phyloP scores from a whole-genome alignment of 139 green algal species.

The Zygnema cylindricum region DNA sequence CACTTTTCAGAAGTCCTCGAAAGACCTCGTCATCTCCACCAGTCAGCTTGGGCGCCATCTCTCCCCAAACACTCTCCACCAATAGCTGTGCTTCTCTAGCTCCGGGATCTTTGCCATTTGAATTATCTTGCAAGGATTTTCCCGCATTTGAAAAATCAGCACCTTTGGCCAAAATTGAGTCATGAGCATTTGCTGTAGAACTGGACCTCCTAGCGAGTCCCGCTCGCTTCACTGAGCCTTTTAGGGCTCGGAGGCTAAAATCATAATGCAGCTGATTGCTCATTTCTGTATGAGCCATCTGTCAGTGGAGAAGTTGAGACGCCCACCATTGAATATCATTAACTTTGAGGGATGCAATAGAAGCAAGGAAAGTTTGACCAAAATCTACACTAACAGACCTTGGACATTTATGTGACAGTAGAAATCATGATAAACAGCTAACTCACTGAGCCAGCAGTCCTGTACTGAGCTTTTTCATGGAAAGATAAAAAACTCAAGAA shows the following conservation, averaged over 20 bases:
- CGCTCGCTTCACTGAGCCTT: slow-evolving; percentile 31
- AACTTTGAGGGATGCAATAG: too few relatives aligned
- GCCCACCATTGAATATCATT: too few relatives aligned
- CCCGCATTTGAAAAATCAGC: neutral
- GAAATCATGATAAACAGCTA: too few relatives aligned
- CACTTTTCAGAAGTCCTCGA: slow-evolving; percentile 13
- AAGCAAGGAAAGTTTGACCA: too few relatives aligned
- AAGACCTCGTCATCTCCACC: slow-evolving; percentile 64
- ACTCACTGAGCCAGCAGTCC: too few relatives aligned
- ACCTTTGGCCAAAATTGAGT: neutral
- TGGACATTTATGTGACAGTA: too few relatives aligned
- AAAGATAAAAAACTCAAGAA: too few relatives aligned
- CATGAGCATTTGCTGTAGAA: neutral
- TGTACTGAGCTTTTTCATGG: too few relatives aligned
- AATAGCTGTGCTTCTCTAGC: slow-evolving; percentile 55
- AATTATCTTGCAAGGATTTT: neutral
- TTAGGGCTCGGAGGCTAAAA: slow-evolving; percentile 75
- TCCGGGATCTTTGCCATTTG: neutral
- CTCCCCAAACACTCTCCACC: slow-evolving; percentile 63
- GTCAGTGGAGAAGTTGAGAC: neutral
- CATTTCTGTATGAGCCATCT: slow-evolving; percentile 59
- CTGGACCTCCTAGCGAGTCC: neutral
- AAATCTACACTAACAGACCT: too few relatives aligned
- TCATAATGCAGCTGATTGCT: slow-evolving; percentile 72
- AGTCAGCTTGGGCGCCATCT: slow-evolving; percentile 68